A percentile compares a stretch with the other conserved stretches of the same genome.
Conservation (phyloP, 2,329 filamentous ascomycete genomes). For the Drechslera avenae region DNA sequence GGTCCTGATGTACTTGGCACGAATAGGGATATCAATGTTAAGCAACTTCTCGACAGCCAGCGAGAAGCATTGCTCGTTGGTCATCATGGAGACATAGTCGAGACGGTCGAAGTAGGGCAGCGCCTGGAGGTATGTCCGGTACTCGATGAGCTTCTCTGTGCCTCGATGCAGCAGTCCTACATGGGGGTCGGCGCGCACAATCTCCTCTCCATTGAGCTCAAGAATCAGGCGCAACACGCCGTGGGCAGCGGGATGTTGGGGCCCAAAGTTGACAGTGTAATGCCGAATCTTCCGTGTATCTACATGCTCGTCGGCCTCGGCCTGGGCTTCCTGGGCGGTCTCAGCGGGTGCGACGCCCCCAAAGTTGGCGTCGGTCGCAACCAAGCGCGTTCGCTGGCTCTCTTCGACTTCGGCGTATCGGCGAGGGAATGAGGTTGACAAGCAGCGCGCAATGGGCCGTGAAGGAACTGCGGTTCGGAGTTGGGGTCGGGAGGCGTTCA, state of each 20-base stretch:
- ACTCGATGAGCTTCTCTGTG: slow-evolving; percentile 99
- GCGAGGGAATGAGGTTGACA: slow-evolving; percentile 69
- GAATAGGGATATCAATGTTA: slow-evolving; percentile 92
- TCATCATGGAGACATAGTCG: slow-evolving; percentile 99
- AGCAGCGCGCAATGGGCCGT: slow-evolving; percentile 61
- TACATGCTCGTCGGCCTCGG: slow-evolving; percentile 53
- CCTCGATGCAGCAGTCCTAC: slow-evolving; percentile 95
- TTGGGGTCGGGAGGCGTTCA: slow-evolving; percentile 57
- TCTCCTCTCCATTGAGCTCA: slow-evolving; percentile 97
- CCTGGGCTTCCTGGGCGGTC: slow-evolving; percentile 51
- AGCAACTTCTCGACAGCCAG: slow-evolving; percentile 97
- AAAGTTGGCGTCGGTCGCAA: slow-evolving; percentile 70
- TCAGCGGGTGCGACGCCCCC: slow-evolving; percentile 53
- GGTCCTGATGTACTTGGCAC: slow-evolving; percentile 96
- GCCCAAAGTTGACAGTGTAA: slow-evolving; percentile 99
- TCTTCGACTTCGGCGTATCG: slow-evolving; percentile 64
- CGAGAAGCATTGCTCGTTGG: slow-evolving; percentile 97
- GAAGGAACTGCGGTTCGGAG: slow-evolving; percentile 44
- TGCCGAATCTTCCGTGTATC: slow-evolving; percentile 87
- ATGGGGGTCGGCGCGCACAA: slow-evolving; percentile 93
- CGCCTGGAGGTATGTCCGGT: slow-evolving; percentile 98
- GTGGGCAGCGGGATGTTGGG: slow-evolving; percentile 97
- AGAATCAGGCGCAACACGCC: slow-evolving; percentile 97
- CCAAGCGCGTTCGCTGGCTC: slow-evolving; percentile 62
- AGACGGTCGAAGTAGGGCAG: slow-evolving; percentile 98